phyloP scores from a whole-genome alignment of 2,329 filamentous ascomycete genomes.

The Monosporascus sp. region DNA sequence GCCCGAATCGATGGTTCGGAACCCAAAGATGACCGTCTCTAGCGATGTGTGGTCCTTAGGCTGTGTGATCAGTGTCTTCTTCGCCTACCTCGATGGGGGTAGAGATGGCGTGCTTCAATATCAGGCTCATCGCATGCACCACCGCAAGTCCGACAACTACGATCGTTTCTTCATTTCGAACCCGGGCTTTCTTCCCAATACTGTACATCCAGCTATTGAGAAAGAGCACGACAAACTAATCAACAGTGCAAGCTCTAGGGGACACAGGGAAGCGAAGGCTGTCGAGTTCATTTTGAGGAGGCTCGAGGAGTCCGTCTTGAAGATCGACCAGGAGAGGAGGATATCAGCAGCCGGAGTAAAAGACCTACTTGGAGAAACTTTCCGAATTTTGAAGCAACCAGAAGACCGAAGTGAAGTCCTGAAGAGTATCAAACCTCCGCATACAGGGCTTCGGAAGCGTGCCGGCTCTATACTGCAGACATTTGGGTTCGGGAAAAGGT shows the following conservation, averaged over 20 bases:
- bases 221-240: constrained; percentile 12
- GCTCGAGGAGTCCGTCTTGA: constrained; percentile 21
- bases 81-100: constrained; percentile 31
- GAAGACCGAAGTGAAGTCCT: background rate
- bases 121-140: constrained; percentile 8
- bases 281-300: constrained; percentile 21
- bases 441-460: background rate
- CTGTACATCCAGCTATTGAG: constrained; percentile 11
- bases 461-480: background rate
- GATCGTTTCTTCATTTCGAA: constrained; percentile 17
- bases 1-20: constrained; percentile 25
- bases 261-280: constrained; percentile 16
- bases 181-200: background rate
- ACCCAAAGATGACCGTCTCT: constrained; percentile 25
- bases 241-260: constrained; percentile 9
- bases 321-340: constrained; percentile 15
- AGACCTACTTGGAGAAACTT: constrained; percentile 11
- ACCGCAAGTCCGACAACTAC: constrained; percentile 16
- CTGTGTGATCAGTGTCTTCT: constrained; percentile 33
- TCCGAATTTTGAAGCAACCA: background rate
- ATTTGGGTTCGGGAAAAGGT: background rate
- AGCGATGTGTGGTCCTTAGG: constrained; percentile 38
- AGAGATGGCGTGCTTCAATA: constrained; percentile 15
- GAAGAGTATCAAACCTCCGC: background rate
- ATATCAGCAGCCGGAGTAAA: constrained; percentile 15